Evolutionary conservation across 768 basidiomycete species (phyloP).

Genomic region (Bullera alba): DNA sequence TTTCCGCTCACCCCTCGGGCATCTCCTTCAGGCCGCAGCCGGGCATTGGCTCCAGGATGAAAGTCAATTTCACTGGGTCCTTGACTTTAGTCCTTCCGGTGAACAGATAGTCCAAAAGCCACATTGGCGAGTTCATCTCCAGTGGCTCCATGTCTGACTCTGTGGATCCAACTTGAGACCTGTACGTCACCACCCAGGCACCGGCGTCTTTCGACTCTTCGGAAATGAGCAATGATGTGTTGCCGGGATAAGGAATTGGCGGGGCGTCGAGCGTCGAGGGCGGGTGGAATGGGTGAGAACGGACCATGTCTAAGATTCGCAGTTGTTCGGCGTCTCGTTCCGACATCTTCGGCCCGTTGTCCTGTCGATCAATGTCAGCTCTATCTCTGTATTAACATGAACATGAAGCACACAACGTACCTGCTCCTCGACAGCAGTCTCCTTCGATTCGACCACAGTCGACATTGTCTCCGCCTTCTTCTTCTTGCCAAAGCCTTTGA

Average conservation of each 20-base stretch:
- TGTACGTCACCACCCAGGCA: slow-evolving; percentile 66
- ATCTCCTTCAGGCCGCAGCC: slow-evolving; percentile 66
- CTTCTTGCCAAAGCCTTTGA: slow-evolving; percentile 57
- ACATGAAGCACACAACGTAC: slow-evolving; percentile 15
- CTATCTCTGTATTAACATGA: neutral
- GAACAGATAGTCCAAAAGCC: slow-evolving; percentile 82
- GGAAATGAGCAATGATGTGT: slow-evolving; percentile 66
- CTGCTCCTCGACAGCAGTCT: slow-evolving; percentile 13
- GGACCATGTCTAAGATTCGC: slow-evolving; percentile 43
- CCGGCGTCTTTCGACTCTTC: slow-evolving; percentile 61
- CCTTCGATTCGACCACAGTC: slow-evolving; percentile 19
- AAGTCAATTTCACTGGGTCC: slow-evolving; percentile 69
- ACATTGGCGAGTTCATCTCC: slow-evolving; percentile 74
- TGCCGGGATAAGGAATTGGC: slow-evolving; percentile 54
- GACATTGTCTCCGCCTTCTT: slow-evolving; percentile 29
- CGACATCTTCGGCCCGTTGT: slow-evolving; percentile 26
- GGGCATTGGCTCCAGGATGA: slow-evolving; percentile 69
- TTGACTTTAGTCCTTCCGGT: slow-evolving; percentile 53
- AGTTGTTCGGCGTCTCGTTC: slow-evolving; percentile 43
- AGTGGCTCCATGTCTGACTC: slow-evolving; percentile 55
- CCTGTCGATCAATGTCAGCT: neutral
- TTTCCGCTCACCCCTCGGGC: slow-evolving; percentile 65
- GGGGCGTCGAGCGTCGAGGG: slow-evolving; percentile 70
- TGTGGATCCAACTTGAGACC: slow-evolving; percentile 60
- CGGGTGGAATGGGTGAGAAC: slow-evolving; percentile 51